Conservation (phyloP, 208 protist species). For the Tetramitus jugosus region DNA sequence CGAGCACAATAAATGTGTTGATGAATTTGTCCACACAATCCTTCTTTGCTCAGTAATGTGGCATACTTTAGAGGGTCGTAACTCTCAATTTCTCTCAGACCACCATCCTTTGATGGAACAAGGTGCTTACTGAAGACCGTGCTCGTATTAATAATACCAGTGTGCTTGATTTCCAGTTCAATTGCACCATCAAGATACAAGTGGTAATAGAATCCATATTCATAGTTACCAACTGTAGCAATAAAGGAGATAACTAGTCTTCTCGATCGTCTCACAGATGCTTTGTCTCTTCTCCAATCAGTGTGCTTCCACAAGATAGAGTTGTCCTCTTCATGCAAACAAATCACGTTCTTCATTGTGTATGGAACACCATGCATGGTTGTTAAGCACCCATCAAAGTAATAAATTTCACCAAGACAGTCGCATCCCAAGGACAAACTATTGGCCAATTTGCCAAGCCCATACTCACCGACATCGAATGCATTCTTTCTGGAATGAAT, state of each 20-base stretch:
- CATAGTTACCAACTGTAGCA: constrained; percentile 39
- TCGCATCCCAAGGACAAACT: constrained; percentile 32
- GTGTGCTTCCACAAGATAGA: constrained; percentile 40
- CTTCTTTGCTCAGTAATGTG: neutral
- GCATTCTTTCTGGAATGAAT: constrained; percentile 24
- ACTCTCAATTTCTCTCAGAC: constrained; percentile 2
- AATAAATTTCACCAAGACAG: constrained; percentile 35
- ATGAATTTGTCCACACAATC: constrained; percentile 30
- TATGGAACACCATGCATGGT: constrained; percentile 1
- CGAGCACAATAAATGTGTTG: constrained; percentile 37
- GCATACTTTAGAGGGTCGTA: constrained; percentile 10
- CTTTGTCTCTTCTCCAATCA: constrained; percentile 30
- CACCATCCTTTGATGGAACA: no score
- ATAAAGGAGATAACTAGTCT: constrained; percentile 37
- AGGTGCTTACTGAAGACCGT: no score
- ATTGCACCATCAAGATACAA: constrained; percentile 33
- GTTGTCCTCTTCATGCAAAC: constrained; percentile 38
- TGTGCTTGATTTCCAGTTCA: constrained; percentile 33
- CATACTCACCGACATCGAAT: constrained; percentile 35
- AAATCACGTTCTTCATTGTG: constrained; percentile 31
- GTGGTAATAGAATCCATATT: constrained; percentile 40
- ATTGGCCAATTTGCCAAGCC: constrained; percentile 31
- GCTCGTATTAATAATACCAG: constrained; percentile 33
- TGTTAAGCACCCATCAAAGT: constrained; percentile 26
- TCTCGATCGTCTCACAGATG: constrained; percentile 1